Evolutionary conservation across 345 rosid genomes (phyloP), one percentile per base, ranked within the genome.

Genomic region (Lagerstroemia speciosa): DNA sequence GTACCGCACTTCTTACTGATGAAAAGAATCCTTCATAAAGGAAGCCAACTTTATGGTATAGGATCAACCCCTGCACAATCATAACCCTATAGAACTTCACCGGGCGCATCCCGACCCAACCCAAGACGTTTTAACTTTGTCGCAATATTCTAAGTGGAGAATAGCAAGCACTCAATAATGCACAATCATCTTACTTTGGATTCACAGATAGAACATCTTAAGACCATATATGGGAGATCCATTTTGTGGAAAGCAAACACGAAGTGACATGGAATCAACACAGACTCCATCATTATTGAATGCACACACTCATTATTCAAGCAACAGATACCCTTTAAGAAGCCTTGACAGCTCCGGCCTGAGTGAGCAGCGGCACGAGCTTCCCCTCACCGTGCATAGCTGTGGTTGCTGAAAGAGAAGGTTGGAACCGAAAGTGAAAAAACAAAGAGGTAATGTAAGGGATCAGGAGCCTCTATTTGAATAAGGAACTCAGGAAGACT

Each of bases 341-440:
- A n/a, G 71, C 70, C 40, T 63, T 52, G 22, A 88, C 9, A 61
- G 92, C 96, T 67, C 94, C 96, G 53, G 90, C 92, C 79, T 87
- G 79, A 29, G 87, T 89, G 12, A 93, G 86, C 75, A 91, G 73
- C 29, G 92, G 86, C 80, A 89, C 76, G 76, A 93, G 82, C 81
- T 91, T 81, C 63, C 91, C 94, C 3, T 70, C 61, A 24, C 26
- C 70, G 68, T 91, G 83, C 84, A 87, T 6, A 10, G 24, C 85
- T 7, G 74, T 85, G 2, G 91, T 87, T 19, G 34, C 98, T 93
- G 87, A 75, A 79, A 65, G 31, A 43, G 37, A 48, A 38, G 16
- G 10, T 27, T 24, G 52, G 43, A 41, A 43, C 2, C 38, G 9
- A 58, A 16, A 30, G 38, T 40, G n/a, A 8, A 31, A 65, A 50